Conservation (phyloP, 495 filamentous ascomycete genomes). For the Neurospora sp. region DNA sequence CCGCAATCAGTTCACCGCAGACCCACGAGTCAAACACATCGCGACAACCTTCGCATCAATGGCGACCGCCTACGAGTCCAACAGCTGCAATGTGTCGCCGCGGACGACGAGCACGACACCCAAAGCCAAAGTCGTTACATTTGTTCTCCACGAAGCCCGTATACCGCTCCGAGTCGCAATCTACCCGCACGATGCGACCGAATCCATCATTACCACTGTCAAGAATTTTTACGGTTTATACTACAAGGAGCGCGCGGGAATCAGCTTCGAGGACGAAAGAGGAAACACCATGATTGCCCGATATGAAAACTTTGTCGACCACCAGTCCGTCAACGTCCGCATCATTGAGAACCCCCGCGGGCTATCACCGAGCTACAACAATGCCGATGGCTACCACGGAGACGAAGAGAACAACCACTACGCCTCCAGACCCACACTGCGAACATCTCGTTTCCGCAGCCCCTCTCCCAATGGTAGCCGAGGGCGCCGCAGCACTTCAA, state of each 20-base stretch:
- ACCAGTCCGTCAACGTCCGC: conserved; percentile 84
- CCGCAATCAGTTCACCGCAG: neutral
- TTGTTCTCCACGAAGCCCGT: conserved; percentile 70
- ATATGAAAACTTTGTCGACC: conserved; percentile 85
- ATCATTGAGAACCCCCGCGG: conserved; percentile 59
- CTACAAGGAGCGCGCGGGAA: conserved; percentile 43
- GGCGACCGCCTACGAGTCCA: conserved; percentile 9
- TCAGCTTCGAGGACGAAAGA: conserved; percentile 84
- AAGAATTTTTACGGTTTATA: conserved; percentile 97
- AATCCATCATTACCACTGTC: conserved; percentile 90
- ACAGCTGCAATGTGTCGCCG: conserved; percentile 37
- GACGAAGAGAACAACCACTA: conserved; percentile 42
- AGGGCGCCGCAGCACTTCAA: conserved; percentile 70
- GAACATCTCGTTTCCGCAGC: conserved; percentile 59
- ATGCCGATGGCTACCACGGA: conserved; percentile 11
- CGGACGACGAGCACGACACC: conserved; percentile 37
- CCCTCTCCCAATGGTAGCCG: conserved; percentile 67
- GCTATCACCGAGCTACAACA: conserved; percentile 22
- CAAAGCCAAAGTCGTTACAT: conserved; percentile 79
- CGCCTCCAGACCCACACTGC: conserved; percentile 54
- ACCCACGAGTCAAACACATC: neutral
- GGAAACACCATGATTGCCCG: conserved; percentile 84
- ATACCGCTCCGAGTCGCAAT: conserved; percentile 89
- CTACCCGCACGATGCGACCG: conserved; percentile 84
- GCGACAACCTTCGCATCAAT: neutral